phyloP scores from a whole-genome alignment of 179 eudicot species.

The Beta corolliflora region DNA sequence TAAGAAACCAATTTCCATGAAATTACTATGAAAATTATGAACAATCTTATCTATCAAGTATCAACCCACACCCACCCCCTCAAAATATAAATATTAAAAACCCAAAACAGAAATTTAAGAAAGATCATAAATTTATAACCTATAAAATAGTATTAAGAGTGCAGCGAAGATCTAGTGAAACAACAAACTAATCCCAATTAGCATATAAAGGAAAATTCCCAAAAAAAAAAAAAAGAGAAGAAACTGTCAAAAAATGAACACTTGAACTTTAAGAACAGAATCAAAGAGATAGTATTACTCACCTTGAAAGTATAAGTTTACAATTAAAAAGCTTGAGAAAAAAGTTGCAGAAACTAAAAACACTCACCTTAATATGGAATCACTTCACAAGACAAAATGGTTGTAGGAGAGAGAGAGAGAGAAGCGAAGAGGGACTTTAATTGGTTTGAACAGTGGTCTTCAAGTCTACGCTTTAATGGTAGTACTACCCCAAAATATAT shows the following conservation, averaged over 20 bases:
- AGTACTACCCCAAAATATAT: not conserved
- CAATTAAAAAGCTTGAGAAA: not conserved
- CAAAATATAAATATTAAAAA: not conserved
- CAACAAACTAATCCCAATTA: conserved; percentile 3
- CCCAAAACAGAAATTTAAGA: not conserved
- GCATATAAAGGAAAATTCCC: not conserved
- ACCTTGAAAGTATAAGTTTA: not conserved
- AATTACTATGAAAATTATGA: not conserved
- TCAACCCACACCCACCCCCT: not conserved
- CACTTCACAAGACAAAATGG: not conserved
- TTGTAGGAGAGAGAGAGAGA: not conserved
- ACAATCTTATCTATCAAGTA: conserved; percentile 2
- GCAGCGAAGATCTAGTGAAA: conserved; percentile 12
- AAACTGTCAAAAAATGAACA: conserved; percentile 2
- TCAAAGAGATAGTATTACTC: too few relatives aligned
- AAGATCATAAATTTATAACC: not conserved
- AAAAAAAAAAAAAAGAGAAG: not conserved
- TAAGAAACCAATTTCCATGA: not conserved
- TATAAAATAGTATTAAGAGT: not conserved
- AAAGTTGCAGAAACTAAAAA: not conserved
- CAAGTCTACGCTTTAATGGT: conserved; percentile 27
- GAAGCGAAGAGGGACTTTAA: not conserved
- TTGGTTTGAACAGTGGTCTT: conserved; percentile 30
- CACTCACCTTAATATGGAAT: conserved; percentile 8
- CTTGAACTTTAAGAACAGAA: not conserved